These are phyloP conservation scores for Sphaceloma murrayae DNA, from an alignment of 2,329 filamentous ascomycete genomes.

Conservation along the genomic window DNA sequence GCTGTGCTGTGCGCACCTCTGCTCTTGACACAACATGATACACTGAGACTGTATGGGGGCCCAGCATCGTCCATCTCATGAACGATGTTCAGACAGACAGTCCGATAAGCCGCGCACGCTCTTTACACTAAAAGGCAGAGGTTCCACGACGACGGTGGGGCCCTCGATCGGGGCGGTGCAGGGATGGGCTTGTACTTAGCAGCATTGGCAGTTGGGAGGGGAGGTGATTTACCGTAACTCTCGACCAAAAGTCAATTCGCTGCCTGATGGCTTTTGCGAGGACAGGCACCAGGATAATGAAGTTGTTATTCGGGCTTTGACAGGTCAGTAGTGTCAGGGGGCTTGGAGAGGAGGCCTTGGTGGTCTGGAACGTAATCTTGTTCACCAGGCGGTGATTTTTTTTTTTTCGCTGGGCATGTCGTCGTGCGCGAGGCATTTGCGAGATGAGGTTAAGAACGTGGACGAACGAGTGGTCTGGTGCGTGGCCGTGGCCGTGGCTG, in stretches of 20 bases:
- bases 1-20: background rate
- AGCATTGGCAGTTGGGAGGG: too few species aligned
- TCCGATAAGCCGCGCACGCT: background rate
- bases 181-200: too few species aligned
- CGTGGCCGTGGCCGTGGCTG: too few species aligned
- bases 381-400: background rate
- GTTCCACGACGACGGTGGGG: too few species aligned
- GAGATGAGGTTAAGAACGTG: too few species aligned
- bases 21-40: too few species aligned
- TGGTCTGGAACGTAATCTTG: background rate
- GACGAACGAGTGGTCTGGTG: too few species aligned
- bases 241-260: too few species aligned
- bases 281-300: constrained; percentile 8
- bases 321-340: background rate
- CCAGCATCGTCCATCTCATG: too few species aligned
- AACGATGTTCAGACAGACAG: background rate
- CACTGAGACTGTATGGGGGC: too few species aligned
- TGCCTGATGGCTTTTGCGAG: too few species aligned
- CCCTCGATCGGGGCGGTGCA: background rate
- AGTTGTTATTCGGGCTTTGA: background rate
- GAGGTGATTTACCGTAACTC: too few species aligned
- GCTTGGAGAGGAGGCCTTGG: constrained; percentile 9
- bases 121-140: background rate
- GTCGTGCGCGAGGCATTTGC: background rate
- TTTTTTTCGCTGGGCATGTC: background rate